These are phyloP conservation scores for Chaetoscypha palmicola DNA, from an alignment of 2,329 filamentous ascomycete species.

Conservation along the genomic window DNA sequence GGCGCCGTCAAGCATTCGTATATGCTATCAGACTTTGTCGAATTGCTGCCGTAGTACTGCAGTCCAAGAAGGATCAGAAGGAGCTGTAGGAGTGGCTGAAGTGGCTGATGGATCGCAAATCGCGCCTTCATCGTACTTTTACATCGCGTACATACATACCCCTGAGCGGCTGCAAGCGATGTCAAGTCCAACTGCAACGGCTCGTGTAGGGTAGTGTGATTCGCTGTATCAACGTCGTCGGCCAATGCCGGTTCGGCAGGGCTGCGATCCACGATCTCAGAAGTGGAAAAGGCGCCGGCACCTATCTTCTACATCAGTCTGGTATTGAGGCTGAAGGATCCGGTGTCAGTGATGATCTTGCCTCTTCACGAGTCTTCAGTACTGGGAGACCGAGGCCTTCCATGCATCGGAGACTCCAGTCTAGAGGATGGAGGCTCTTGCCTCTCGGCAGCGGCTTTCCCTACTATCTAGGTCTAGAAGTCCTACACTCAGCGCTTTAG, in stretches of 20 bases:
- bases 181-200: not conserved
- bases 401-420: not conserved
- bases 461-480: not conserved
- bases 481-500: not conserved
- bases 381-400: not conserved
- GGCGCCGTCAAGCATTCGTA: too few relatives aligned
- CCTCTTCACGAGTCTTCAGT: not conserved
- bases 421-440: constrained; percentile 2
- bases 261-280: not conserved
- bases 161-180: not conserved
- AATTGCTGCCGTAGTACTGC: too few relatives aligned
- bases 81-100: not conserved
- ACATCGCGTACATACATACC: too few relatives aligned
- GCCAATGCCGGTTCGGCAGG: not conserved
- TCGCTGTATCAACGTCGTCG: not conserved
- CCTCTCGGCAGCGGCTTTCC: constrained; percentile 1
- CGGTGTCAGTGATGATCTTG: not conserved
- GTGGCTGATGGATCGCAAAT: not conserved
- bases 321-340: constrained; percentile 1
- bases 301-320: constrained; percentile 1
- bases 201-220: not conserved
- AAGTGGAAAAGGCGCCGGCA: not conserved
- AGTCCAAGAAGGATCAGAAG: not conserved
- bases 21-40: too few relatives aligned
- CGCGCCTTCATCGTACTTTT: too few relatives aligned